Percentiles rank a stretch among this genome's conserved stretches.
Evolutionary conservation across 352 stramenopile species (phyloP).

Genomic region (Pythium folliculosum): DNA sequence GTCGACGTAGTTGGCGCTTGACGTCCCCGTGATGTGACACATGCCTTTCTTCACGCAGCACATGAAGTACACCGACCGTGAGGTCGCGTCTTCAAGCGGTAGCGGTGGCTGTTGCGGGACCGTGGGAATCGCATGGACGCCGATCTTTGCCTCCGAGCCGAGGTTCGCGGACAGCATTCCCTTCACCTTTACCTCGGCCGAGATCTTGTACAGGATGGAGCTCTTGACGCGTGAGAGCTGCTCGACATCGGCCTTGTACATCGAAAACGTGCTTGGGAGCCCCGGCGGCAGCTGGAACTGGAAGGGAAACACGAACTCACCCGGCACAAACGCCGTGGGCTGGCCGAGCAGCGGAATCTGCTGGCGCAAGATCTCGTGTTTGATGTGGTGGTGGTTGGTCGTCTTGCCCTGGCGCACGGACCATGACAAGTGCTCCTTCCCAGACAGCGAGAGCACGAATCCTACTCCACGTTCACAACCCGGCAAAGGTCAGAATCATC

Average conservation of each 20-base stretch:
- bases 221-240: conserved; percentile 7
- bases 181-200: conserved; percentile 13
- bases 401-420: conserved; percentile 11
- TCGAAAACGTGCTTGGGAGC: conserved; percentile 3
- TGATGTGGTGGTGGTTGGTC: conserved; percentile 12
- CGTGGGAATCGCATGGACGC: conserved; percentile 11
- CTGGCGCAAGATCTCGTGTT: conserved; percentile 8
- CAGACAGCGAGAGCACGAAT: conserved; percentile 9
- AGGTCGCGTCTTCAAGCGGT: conserved; percentile 1
- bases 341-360: conserved; percentile 8
- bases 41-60: conserved; percentile 23
- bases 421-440: conserved; percentile 20
- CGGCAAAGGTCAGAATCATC: not conserved
- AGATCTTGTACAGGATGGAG: conserved; percentile 18
- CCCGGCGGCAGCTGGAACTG: conserved; percentile 14
- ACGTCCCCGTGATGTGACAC: conserved; percentile 3
- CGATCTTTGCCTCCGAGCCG: conserved; percentile 3
- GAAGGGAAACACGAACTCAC: conserved; percentile 20
- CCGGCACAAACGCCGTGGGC: conserved; percentile 7
- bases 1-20: conserved; percentile 14
- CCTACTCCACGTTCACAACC: not conserved
- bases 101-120: not conserved
- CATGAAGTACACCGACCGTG: conserved; percentile 16
- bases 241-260: not conserved
- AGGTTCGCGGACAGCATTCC: conserved; percentile 17